These are phyloP conservation scores for Haematococcus lacustris DNA, from an alignment of 139 green algal species.

Conservation along the genomic window DNA sequence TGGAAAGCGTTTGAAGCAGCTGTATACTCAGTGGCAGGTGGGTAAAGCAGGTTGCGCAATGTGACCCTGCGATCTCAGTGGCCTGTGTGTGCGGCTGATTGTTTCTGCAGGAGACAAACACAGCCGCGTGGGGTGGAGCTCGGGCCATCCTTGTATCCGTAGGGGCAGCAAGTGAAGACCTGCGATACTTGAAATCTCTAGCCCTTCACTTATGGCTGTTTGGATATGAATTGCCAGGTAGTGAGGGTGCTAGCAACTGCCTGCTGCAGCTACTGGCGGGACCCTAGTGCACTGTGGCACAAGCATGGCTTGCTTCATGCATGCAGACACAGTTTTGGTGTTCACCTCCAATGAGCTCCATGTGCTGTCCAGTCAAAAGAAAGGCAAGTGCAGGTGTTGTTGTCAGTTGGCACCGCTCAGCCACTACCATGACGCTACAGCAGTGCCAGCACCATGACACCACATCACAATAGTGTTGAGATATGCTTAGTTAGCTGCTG, in stretches of 20 bases:
- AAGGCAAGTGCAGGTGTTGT: slow-evolving; percentile 40
- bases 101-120: too few relatives aligned
- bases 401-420: too few relatives aligned
- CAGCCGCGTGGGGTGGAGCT: too few relatives aligned
- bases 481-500: not conserved
- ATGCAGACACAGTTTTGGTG: slow-evolving; percentile 81
- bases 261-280: too few relatives aligned
- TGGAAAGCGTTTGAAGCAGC: too few relatives aligned
- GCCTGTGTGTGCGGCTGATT: too few relatives aligned
- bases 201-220: slow-evolving; percentile 91
- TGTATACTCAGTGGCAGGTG: too few relatives aligned
- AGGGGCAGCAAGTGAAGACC: slow-evolving; percentile 42
- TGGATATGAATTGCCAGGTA: slow-evolving; percentile 87
- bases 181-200: slow-evolving; percentile 88
- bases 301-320: not conserved
- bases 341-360: slow-evolving; percentile 69
- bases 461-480: too few relatives aligned
- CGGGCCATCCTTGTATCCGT: slow-evolving; percentile 26
- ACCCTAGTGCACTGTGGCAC: not conserved
- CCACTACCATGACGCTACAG: not conserved
- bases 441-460: not conserved
- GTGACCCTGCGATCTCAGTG: too few relatives aligned
- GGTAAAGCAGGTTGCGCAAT: too few relatives aligned
- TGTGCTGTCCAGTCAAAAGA: slow-evolving; percentile 82
- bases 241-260: too few relatives aligned